A percentile compares a stretch with the other conserved stretches of the same genome.
Evolutionary conservation across 345 rosid species (phyloP).

Genomic region (Kandelia obovata): DNA sequence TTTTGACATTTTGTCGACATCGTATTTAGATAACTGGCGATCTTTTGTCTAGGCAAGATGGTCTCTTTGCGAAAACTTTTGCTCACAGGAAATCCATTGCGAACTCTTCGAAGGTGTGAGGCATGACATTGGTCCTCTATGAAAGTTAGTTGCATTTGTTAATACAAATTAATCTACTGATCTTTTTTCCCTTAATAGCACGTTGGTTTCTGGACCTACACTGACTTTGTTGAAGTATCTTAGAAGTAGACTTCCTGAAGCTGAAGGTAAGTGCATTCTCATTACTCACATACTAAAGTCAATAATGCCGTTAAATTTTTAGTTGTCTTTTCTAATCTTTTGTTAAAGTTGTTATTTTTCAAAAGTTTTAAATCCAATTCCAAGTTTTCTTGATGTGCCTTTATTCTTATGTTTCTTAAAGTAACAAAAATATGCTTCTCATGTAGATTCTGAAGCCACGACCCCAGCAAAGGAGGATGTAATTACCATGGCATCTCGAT

Average conservation of each 20-base stretch:
- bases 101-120: constrained; percentile 77
- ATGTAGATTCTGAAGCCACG: constrained; percentile 54
- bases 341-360: constrained; percentile 7
- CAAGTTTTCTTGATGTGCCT: background rate
- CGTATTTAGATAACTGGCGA: background rate
- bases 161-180: constrained; percentile 15
- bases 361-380: background rate
- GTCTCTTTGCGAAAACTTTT: constrained; percentile 68
- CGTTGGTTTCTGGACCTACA: constrained; percentile 90
- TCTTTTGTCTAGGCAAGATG: constrained; percentile 62
- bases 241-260: constrained; percentile 70
- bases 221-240: constrained; percentile 75
- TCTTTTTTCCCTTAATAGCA: constrained; percentile 36
- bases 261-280: constrained; percentile 53
- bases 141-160: constrained; percentile 5
- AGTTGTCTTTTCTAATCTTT: constrained; percentile 9
- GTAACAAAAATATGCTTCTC: constrained; percentile 11
- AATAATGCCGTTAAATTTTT: background rate
- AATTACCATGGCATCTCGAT: constrained; percentile 70
- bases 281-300: background rate
- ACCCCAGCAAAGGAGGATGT: constrained; percentile 57
- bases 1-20: background rate
- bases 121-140: constrained; percentile 15
- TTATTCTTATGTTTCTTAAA: background rate
- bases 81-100: constrained; percentile 79